A percentile compares a stretch with the other conserved stretches of the same genome.
phyloP scores from a whole-genome alignment of 495 filamentous ascomycete species.

The Chaetomium cochliodes region DNA sequence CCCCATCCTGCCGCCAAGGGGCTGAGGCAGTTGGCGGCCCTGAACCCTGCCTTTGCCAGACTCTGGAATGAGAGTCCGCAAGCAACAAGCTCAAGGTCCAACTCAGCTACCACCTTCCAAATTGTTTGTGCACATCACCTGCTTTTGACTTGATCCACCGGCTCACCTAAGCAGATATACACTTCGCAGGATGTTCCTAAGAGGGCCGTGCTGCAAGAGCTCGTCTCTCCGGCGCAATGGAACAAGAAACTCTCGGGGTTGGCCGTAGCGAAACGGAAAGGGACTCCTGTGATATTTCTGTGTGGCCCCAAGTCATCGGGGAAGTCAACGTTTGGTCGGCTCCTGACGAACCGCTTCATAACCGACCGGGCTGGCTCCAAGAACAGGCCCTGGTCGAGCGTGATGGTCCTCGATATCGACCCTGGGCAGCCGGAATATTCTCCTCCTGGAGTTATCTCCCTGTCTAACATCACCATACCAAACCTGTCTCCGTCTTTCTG shows the following conservation, averaged over 20 bases:
- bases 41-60: slow-evolving; percentile 68
- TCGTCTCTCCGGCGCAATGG: slow-evolving; percentile 68
- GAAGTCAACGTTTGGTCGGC: slow-evolving; percentile 79
- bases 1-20: slow-evolving; percentile 52
- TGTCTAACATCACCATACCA: slow-evolving; percentile 60
- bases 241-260: slow-evolving; percentile 46
- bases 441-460: slow-evolving; percentile 72
- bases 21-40: slow-evolving; percentile 55
- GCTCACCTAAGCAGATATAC: slow-evolving; percentile 44
- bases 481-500: slow-evolving; percentile 75
- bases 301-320: slow-evolving; percentile 82
- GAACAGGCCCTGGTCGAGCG: slow-evolving; percentile 32
- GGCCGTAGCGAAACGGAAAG: slow-evolving; percentile 41
- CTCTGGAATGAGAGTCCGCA: slow-evolving; percentile 63
- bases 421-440: slow-evolving; percentile 82
- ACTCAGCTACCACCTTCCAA: slow-evolving; percentile 35
- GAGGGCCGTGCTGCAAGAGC: slow-evolving; percentile 52
- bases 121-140: slow-evolving; percentile 34
- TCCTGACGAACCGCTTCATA: slow-evolving; percentile 74
- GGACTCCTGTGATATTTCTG: slow-evolving; percentile 53
- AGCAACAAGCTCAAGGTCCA: slow-evolving; percentile 6
- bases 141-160: not conserved
- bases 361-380: slow-evolving; percentile 42
- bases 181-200: slow-evolving; percentile 48
- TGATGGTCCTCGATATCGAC: slow-evolving; percentile 76